Evolutionary conservation across 2,329 filamentous ascomycete genomes (phyloP), one percentile per base, ranked within the genome.

Genomic region (Sarocladiaceae sp.): DNA sequence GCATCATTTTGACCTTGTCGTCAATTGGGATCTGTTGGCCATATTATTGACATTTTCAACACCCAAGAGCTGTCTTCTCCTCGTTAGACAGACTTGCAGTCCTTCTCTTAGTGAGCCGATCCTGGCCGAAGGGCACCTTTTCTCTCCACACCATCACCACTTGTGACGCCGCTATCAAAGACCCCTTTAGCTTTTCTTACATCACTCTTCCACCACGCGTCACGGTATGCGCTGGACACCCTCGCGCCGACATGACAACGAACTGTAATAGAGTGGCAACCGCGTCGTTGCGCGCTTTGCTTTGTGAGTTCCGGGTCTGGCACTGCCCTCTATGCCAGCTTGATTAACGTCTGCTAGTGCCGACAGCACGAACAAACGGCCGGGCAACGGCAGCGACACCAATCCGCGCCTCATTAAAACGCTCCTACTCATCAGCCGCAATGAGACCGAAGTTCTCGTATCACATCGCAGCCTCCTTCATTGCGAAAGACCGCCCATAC

Each of bases 391-490:
- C 11, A 4, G 19, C 37, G 5, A 12, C 21, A 18, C 21, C 4
- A 18, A 13, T 4, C 4, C n/a, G 12, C 21, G 37, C 18, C 15
- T 29, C n/a, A n/a, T 29, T n/a, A n/a, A 29, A 29, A 9, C 35
- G 35, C 11, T 10, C 44, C 7, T 46, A 44, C 27, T 41, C 55
- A 33, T 33, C 50, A 11, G 48, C 58, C n/a, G 29, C 51, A 32
- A 50, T 50, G 27, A 53, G 58, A 43, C 51, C 63, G 16, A 58
- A 54, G 40, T 78, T 87, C 57, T 77, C 76, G 43, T 89, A 88
- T 61, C 74, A 83, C 51, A 74, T 88, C 47, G 82, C 85, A 23
- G 83, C 83, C 5, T 86, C 85, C 4, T 89, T 85, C 57, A 83
- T 82, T 40, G 83, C 78, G 47, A 91, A 91, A 62, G 77, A 81